Evolutionary conservation across 164 flowering plant species (phyloP).

Genomic region (Platanus orientalis): DNA sequence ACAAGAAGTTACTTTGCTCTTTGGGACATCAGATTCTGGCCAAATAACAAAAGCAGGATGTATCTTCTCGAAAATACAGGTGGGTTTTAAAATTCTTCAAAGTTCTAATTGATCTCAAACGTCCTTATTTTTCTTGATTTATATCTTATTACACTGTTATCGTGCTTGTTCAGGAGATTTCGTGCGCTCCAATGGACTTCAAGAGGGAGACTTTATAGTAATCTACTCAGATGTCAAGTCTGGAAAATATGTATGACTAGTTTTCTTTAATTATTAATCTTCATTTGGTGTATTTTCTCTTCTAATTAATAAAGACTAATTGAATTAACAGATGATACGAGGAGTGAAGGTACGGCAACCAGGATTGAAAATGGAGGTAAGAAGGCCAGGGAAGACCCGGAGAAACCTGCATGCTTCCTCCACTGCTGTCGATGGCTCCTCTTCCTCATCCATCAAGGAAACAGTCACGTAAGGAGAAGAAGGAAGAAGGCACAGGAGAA

Average conservation of each 20-base stretch:
- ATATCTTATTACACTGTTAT: neutral
- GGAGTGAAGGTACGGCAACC: constrained; percentile 79
- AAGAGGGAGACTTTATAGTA: constrained; percentile 96
- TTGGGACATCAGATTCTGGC: constrained; percentile 82
- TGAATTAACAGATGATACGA: constrained; percentile 59
- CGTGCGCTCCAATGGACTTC: constrained; percentile 87
- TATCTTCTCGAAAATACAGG: constrained; percentile 99
- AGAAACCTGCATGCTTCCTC: constrained; percentile 23
- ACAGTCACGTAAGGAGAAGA: neutral
- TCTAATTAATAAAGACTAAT: neutral
- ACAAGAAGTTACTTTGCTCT: neutral
- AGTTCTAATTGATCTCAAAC: no score
- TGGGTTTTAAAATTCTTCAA: constrained; percentile 1
- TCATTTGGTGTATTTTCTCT: neutral
- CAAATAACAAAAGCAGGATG: constrained; percentile 99
- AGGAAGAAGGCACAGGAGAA: no score
- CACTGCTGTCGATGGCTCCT: constrained; percentile 15
- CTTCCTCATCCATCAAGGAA: constrained; percentile 15
- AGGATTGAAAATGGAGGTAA: constrained; percentile 41
- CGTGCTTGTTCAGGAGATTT: constrained; percentile 66
- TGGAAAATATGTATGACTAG: constrained; percentile 78
- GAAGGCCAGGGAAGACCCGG: constrained; percentile 40
- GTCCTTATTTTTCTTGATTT: neutral
- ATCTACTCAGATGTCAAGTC: constrained; percentile 85
- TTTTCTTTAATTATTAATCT: neutral